Base-by-base conservation (phyloP, 495 filamentous ascomycete genomes). In the Opeltia flavorubescens region DNA sequence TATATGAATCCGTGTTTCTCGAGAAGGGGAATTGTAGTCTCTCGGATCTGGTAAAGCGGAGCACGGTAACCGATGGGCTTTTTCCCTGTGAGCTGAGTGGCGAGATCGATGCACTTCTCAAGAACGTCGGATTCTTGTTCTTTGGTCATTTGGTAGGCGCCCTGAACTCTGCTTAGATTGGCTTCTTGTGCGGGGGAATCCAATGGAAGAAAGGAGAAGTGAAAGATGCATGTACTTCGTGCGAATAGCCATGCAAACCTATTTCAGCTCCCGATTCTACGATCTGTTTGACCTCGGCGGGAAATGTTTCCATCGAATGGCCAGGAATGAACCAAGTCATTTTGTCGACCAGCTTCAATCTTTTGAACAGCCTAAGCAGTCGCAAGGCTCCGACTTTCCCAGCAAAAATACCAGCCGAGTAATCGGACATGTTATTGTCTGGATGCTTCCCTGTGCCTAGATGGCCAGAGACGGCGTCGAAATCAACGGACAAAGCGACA, bases 281-380 rank as follows among this genome's bases (percentile, higher is more conserved):
- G 29, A 81, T 74, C 20, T 63, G 60, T 27, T 66, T 62, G 3
- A 71, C 69, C 47, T 74, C 64, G 1, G 66, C 60, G 0, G 73
- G 75, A 55, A 80, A 81, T 12, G 66, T 76, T 49, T 81, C 77
- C 44, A 74, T 66, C 1, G 72, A 75, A 56, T 81, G 77, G 6
- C 77, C 76, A 0, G 77, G 77, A 18, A 81, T 69, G 51, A 78
- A 80, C 77, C 77, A 81, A 3, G 77, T 77, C 15, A 74, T 64
- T 25, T 69, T 68, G 4, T 73, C 61, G 4, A 69, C 59, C 29
- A 80, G 66, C 8, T 55, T 55, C 33, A 71, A 65, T 51, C 74
- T 76, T 25, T 67, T 63, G 50, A 81, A 68, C 40, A 81, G 62
- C 33, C 70, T 74, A 5, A 81, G 56, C 12, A 81, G 59, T 20